Evolutionary conservation across 345 rosid species (phyloP).

Genomic region (Citrus sp.): DNA sequence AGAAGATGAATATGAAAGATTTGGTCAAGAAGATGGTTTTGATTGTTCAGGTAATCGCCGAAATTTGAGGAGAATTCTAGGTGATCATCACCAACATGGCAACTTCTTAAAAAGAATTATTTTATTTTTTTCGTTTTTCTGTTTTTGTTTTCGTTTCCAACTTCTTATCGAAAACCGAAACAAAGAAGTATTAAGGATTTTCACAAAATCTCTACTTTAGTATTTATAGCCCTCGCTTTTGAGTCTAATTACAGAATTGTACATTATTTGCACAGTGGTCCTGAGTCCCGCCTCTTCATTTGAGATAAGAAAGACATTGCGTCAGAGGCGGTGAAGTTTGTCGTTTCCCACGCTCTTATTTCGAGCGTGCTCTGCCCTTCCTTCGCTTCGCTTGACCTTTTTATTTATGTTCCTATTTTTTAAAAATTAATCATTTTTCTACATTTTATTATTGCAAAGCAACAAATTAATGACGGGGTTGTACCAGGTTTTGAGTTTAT

Average conservation of each 20-base stretch:
- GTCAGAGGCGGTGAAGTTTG: not conserved
- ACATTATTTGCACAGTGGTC: not conserved
- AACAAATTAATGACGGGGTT: too few species aligned
- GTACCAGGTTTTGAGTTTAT: too few species aligned
- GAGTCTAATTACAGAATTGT: not conserved
- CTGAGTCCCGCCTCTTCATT: not conserved
- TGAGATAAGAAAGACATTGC: not conserved
- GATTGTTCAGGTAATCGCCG: not conserved
- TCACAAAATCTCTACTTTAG: too few species aligned
- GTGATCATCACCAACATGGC: conserved; percentile 1
- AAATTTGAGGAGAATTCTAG: not conserved
- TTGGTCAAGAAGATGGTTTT: not conserved
- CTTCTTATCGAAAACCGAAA: not conserved
- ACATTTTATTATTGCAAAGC: too few species aligned
- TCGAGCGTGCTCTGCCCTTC: not conserved
- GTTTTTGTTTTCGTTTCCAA: not conserved
- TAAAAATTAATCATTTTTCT: too few species aligned
- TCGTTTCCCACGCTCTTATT: not conserved
- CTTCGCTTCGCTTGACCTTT: not conserved
- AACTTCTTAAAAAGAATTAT: not conserved
- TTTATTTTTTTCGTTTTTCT: not conserved
- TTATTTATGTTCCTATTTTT: too few species aligned
- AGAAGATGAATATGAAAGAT: not conserved
- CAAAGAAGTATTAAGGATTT: too few species aligned
- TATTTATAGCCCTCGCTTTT: not conserved